Percentiles rank a stretch among this genome's conserved stretches.
Conservation (phyloP, 2,329 filamentous ascomycete species). For the Diaporthe sp. region DNA sequence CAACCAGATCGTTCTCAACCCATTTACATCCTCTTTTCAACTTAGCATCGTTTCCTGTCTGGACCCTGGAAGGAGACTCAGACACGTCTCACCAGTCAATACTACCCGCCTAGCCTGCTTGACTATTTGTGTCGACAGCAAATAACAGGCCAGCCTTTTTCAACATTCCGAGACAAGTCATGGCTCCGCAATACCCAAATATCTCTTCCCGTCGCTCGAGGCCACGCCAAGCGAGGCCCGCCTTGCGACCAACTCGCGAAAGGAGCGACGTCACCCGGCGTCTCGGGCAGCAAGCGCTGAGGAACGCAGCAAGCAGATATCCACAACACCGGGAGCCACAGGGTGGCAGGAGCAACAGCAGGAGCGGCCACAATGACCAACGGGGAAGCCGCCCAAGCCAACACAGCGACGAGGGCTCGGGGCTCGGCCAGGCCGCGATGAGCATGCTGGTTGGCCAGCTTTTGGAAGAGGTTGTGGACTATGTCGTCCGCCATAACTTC, state of each 20-base stretch:
- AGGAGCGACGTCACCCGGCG: constrained; percentile 27
- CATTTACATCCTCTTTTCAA: neutral
- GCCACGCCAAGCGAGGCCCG: constrained; percentile 12
- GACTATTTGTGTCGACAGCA: neutral
- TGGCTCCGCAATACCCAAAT: constrained; percentile 20
- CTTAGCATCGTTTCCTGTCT: neutral
- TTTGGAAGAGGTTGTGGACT: constrained; percentile 24
- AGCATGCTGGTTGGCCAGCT: constrained; percentile 23
- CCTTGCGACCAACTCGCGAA: constrained; percentile 12
- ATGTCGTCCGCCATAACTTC: constrained; percentile 31
- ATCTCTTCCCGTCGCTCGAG: constrained; percentile 11
- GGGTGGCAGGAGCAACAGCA: neutral
- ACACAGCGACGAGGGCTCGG: neutral
- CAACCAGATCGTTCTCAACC: neutral
- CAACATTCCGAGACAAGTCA: neutral
- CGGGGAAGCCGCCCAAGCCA: neutral
- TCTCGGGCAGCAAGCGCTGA: constrained; percentile 11
- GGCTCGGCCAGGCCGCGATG: constrained; percentile 15
- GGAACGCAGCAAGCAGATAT: constrained; percentile 10
- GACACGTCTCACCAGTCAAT: constrained; percentile 11
- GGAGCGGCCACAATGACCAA: neutral
- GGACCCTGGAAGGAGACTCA: neutral
- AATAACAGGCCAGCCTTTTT: neutral
- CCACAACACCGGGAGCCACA: neutral
- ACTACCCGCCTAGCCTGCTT: neutral